A percentile compares a stretch with the other conserved stretches of the same genome.
These are phyloP conservation scores for Penicillium subrubescens DNA, from an alignment of 495 filamentous ascomycete genomes.

Conservation along the genomic window DNA sequence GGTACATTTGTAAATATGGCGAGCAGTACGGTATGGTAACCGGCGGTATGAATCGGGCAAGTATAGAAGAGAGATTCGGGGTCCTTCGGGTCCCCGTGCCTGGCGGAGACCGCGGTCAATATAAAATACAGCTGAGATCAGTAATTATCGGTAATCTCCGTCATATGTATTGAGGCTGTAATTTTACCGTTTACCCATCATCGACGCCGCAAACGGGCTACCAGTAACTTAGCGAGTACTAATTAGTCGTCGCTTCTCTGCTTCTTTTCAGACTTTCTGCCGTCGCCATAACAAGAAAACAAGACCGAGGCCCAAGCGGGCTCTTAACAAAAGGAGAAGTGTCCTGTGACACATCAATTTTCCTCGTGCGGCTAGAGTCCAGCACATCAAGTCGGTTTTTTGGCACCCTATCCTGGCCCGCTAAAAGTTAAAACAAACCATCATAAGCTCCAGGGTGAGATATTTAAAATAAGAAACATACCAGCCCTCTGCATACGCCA, in stretches of 20 bases:
- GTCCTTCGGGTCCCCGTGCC: not conserved
- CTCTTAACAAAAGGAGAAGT: not conserved
- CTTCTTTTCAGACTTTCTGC: not conserved
- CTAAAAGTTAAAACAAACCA: not conserved
- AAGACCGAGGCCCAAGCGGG: not conserved
- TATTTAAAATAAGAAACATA: not conserved
- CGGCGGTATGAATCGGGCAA: not conserved
- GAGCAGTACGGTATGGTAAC: slow-evolving; percentile 20
- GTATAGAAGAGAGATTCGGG: not conserved
- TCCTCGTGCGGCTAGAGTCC: not conserved
- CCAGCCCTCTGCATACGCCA: not conserved
- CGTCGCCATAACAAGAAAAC: not conserved
- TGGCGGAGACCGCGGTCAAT: not conserved
- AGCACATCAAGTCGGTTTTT: not conserved
- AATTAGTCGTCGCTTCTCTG: not conserved
- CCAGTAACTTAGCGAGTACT: not conserved
- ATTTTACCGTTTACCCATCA: slow-evolving; percentile 15
- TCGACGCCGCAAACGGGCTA: slow-evolving; percentile 23
- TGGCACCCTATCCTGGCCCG: not conserved
- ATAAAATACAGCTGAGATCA: not conserved
- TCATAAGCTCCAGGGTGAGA: not conserved
- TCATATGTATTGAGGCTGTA: slow-evolving; percentile 5
- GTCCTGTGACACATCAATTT: slow-evolving; percentile 8
- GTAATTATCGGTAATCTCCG: slow-evolving; percentile 2
- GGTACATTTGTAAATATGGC: slow-evolving; percentile 3